Base-by-base conservation (phyloP, 2,329 filamentous ascomycete species). In the Trichoderma sp. region DNA sequence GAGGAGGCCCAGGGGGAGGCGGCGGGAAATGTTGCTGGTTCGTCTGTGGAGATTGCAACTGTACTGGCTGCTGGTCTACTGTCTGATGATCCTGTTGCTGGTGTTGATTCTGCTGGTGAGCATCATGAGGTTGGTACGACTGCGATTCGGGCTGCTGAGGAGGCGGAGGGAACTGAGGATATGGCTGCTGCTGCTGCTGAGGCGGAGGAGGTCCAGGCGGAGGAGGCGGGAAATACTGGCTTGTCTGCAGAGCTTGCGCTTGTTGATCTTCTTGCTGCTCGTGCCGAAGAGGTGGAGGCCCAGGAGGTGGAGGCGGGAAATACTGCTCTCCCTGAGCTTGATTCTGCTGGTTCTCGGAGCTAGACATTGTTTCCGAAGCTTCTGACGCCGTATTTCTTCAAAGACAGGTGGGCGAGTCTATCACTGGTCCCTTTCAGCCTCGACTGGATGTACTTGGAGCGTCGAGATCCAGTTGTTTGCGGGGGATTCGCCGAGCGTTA, bases 281-380 rank as follows among this genome's bases (percentile, higher is more conserved):
- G 4, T 58, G 59, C n/a, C 53, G 59, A 56, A 35, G 1, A 32
- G 42, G 42, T 2, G 64, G 64, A 37, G 64, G 54, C 1, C 64
- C 64, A 29, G 64, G 64, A 37, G 64, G 64, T 6, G 64, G 64
- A 29, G 64, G 64, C 7, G 64, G 64, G 42, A 67, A 67, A 59
- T 67, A 67, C 5, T 59, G 64, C 53, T 32, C 64, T 22, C 32
- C 56, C 15, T 42, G 54, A 39, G 52, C 63, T 42, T 42, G 64
- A 3, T 29, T 67, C 32, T 59, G 42, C 32, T 59, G 64, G 17
- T 59, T 32, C 32, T 67, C 54, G 5, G 54, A 53, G 19, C n/a
- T 52, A 9, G 64, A 67, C 64, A 67, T 67, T 15, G 10, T 39
- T 25, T 19, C 17, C 42, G 7, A 7, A 27, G 19, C 25, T 42